These are phyloP conservation scores for Marsdenia floribunda DNA, from an alignment of 257 asterid genomes.

Conservation along the genomic window DNA sequence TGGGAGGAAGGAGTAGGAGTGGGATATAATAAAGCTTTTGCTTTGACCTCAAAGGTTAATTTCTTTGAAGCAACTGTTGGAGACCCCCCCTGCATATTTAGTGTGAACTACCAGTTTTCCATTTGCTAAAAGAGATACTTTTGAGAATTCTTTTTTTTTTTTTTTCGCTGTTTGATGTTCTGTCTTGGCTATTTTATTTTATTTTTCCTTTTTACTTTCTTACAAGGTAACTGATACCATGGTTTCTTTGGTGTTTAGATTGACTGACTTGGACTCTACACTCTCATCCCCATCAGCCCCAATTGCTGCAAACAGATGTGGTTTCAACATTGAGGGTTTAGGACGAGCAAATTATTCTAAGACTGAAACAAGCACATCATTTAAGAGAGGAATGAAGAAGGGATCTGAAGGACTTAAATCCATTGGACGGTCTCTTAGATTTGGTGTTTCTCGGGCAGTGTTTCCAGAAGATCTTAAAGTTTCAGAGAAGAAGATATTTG, in stretches of 20 bases:
- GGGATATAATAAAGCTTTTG: background rate
- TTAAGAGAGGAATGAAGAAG: slow-evolving; percentile 77
- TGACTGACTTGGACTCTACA: slow-evolving; percentile 93
- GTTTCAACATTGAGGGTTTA: slow-evolving; percentile 61
- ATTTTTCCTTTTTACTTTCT: too few relatives aligned
- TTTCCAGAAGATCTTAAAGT: slow-evolving; percentile 94
- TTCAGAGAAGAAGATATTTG: slow-evolving; percentile 86
- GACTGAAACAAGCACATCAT: slow-evolving; percentile 58
- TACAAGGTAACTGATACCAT: background rate
- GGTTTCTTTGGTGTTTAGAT: slow-evolving; percentile 38
- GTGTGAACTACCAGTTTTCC: background rate
- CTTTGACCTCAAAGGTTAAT: background rate
- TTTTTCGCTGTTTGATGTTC: background rate
- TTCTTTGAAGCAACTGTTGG: background rate
- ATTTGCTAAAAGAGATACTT: background rate
- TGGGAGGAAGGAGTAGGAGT: background rate
- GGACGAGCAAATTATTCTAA: slow-evolving; percentile 48
- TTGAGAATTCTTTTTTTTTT: background rate
- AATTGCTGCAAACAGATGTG: slow-evolving; percentile 63
- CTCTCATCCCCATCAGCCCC: slow-evolving; percentile 76
- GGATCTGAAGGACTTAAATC: slow-evolving; percentile 96
- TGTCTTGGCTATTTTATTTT: background rate
- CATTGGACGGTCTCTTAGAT: slow-evolving; percentile 83
- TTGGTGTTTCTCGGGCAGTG: slow-evolving; percentile 84
- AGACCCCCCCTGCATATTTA: too few relatives aligned